A percentile compares a stretch with the other conserved stretches of the same genome.
Conservation (phyloP, 331 rosid species). For the Phaseolus coccineus region DNA sequence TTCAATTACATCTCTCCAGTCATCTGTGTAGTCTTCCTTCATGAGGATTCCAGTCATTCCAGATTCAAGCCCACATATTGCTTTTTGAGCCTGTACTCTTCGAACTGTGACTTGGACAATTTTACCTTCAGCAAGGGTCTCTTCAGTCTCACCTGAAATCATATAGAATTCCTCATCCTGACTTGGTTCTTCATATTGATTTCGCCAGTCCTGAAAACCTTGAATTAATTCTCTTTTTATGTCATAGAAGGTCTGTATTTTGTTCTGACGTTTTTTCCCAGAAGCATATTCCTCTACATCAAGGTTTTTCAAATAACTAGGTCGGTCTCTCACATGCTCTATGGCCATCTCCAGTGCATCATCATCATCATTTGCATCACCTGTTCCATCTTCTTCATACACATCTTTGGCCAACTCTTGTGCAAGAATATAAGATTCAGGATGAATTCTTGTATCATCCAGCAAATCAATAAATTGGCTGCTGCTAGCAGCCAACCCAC, state of each 20-base stretch:
- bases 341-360: conserved; percentile 97
- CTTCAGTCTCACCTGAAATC: conserved; percentile 98
- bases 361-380: conserved; percentile 87
- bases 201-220: conserved; percentile 98
- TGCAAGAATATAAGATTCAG: conserved; percentile 90
- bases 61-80: conserved; percentile 91
- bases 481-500: conserved; percentile 94
- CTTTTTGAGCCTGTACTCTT: conserved; percentile 83
- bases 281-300: conserved; percentile 80
- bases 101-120: conserved; percentile 92
- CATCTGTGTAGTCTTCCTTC: conserved; percentile 94
- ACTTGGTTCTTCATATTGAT: conserved; percentile 93
- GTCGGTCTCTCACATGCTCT: conserved; percentile 92
- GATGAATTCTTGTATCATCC: conserved; percentile 99
- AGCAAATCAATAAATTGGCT: conserved; percentile 90
- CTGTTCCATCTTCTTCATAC: conserved; percentile 71
- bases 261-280: conserved; percentile 63
- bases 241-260: conserved; percentile 78
- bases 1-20: conserved; percentile 82
- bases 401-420: conserved; percentile 98
- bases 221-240: conserved; percentile 89
- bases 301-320: conserved; percentile 77
- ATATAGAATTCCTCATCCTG: conserved; percentile 95
- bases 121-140: conserved; percentile 93
- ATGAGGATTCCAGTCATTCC: conserved; percentile 96